A percentile compares a stretch with the other conserved stretches of the same genome.
These are phyloP conservation scores for Suhomyces coccinellae DNA, from an alignment of 1,139 yeast species.

Conservation along the genomic window DNA sequence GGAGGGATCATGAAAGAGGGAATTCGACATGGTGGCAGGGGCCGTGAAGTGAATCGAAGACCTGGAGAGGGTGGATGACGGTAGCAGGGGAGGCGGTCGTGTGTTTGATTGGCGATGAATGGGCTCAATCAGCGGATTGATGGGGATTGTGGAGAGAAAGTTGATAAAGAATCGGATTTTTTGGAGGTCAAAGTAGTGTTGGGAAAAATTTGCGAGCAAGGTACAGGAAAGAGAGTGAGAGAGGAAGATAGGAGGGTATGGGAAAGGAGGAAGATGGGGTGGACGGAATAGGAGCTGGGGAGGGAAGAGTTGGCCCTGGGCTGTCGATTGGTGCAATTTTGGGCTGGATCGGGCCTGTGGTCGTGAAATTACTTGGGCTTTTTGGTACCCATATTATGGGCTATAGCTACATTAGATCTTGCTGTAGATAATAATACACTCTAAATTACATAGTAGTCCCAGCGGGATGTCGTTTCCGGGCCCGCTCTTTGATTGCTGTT, in stretches of 20 bases:
- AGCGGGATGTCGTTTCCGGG: background rate
- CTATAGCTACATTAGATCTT: background rate
- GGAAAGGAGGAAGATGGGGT: background rate
- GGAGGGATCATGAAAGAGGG: conserved; percentile 37
- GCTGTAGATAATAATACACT: conserved; percentile 1
- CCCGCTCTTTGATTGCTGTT: background rate
- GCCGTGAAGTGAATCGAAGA: background rate
- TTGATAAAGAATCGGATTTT: background rate
- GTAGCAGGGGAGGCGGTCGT: background rate
- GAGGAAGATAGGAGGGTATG: background rate
- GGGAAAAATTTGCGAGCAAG: conserved; percentile 8
- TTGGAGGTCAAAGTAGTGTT: background rate
- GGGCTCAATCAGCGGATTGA: background rate
- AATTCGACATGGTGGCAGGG: conserved; percentile 20
- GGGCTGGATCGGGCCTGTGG: background rate
- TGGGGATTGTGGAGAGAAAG: background rate
- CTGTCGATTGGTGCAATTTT: background rate
- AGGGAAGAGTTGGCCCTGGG: background rate
- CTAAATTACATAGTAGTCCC: conserved; percentile 1
- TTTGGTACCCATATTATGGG: too few relatives aligned
- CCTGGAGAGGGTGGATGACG: background rate
- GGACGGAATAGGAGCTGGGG: background rate
- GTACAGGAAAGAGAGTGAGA: conserved; percentile 6
- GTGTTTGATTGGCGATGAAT: background rate
- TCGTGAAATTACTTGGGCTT: background rate